These are phyloP conservation scores for Trichoderma aggressivum DNA, from an alignment of 2,329 filamentous ascomycete genomes.

Conservation along the genomic window DNA sequence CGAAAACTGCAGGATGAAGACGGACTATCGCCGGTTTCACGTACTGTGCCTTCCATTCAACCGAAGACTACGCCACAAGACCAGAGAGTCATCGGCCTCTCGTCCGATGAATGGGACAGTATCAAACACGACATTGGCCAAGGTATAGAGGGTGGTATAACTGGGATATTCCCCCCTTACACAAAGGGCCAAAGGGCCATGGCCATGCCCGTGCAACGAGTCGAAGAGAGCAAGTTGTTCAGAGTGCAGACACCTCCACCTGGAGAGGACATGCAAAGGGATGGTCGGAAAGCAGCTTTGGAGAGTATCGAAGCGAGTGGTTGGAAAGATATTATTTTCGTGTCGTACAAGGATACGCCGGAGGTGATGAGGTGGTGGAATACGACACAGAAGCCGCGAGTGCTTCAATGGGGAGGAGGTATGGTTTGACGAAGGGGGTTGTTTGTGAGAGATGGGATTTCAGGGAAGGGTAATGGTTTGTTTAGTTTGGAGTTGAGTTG, in stretches of 20 bases:
- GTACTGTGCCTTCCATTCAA: not conserved
- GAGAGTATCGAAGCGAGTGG: constrained; percentile 19
- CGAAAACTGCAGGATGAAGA: too few relatives aligned
- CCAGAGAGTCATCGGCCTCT: not conserved
- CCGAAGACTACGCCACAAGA: not conserved
- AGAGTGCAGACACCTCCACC: not conserved
- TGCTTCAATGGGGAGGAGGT: constrained; percentile 1
- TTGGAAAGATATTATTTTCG: constrained; percentile 29
- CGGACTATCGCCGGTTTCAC: not conserved
- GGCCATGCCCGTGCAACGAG: not conserved
- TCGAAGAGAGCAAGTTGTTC: not conserved
- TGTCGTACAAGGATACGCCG: constrained; percentile 16
- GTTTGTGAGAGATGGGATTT: too few relatives aligned
- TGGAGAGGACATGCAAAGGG: constrained; percentile 19
- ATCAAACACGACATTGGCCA: not conserved
- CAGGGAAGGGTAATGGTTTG: not conserved
- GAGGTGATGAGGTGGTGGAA: not conserved
- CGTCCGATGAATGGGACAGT: not conserved
- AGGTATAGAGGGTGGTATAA: not conserved
- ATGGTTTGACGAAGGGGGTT: constrained; percentile 1
- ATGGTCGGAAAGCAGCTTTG: constrained; percentile 21
- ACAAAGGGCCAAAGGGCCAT: not conserved
- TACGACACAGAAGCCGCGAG: not conserved
- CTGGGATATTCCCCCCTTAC: not conserved
- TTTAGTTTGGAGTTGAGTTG: not conserved